Evolutionary conservation across 164 flowering plant species (phyloP).

Genomic region (Litsea cubeba): DNA sequence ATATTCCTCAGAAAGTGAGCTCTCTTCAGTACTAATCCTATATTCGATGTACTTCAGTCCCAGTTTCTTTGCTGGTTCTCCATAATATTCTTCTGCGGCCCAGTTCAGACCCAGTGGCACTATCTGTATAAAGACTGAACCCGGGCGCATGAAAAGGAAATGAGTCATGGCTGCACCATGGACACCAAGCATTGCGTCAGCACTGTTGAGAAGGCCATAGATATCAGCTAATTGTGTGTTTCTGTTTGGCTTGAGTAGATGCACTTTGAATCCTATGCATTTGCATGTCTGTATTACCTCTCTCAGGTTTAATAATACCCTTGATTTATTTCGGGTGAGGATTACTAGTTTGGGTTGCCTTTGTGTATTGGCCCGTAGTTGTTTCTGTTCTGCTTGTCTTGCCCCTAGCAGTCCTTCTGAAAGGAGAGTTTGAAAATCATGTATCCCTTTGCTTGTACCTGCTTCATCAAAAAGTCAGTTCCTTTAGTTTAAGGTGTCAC

Average conservation of each 20-base stretch:
- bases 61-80: slow-evolving; percentile 12
- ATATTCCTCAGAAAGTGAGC: slow-evolving; percentile 8
- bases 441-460: slow-evolving; percentile 9
- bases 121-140: slow-evolving; percentile 17
- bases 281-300: background rate
- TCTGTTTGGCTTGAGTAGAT: background rate
- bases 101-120: slow-evolving; percentile 15
- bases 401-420: slow-evolving; percentile 2
- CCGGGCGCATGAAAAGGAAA: slow-evolving; percentile 16
- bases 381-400: background rate
- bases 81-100: slow-evolving; percentile 14
- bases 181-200: slow-evolving; percentile 14
- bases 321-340: slow-evolving; percentile 6
- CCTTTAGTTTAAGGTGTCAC: too few species aligned
- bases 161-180: slow-evolving; percentile 22
- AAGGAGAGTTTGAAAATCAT: slow-evolving; percentile 12
- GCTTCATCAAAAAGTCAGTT: background rate
- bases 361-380: background rate
- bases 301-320: slow-evolving; percentile 9
- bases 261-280: slow-evolving; percentile 7
- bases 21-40: slow-evolving; percentile 5
- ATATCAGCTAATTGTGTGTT: slow-evolving; percentile 8
- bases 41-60: slow-evolving; percentile 14
- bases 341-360: slow-evolving; percentile 6
- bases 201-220: slow-evolving; percentile 5